Evolutionary conservation across 129 eudicot genomes (phyloP).

Genomic region (Tagetes erecta): DNA sequence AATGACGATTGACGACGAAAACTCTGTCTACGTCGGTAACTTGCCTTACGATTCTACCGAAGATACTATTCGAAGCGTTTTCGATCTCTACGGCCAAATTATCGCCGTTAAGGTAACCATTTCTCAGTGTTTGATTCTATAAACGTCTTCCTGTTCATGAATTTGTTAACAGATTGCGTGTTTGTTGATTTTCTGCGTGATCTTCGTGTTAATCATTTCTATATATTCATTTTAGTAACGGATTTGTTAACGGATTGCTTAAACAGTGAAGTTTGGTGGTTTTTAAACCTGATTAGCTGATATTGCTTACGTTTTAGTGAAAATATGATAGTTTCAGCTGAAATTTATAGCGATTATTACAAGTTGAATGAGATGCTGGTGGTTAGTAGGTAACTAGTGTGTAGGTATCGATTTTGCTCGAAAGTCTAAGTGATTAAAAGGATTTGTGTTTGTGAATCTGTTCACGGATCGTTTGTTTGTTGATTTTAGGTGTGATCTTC

Average conservation of each 20-base stretch:
- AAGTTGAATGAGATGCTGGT: neutral
- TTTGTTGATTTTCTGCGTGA: too few relatives aligned
- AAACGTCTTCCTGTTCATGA: neutral
- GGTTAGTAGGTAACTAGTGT: neutral
- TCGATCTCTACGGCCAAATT: conserved; percentile 65
- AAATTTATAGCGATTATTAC: neutral
- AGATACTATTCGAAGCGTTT: conserved; percentile 55
- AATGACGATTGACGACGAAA: conserved; percentile 88
- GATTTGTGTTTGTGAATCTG: neutral
- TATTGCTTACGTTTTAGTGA: neutral
- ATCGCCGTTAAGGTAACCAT: conserved; percentile 68
- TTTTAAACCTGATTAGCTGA: neutral
- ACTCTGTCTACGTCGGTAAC: conserved; percentile 88
- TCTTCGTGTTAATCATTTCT: too few relatives aligned
- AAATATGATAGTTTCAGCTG: neutral
- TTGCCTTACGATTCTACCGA: conserved; percentile 77
- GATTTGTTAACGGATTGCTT: too few relatives aligned
- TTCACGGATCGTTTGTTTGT: neutral
- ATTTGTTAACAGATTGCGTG: conserved; percentile 2
- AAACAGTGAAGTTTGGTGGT: too few relatives aligned
- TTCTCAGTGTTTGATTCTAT: neutral
- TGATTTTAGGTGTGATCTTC: neutral
- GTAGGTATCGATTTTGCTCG: neutral
- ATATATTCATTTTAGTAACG: too few relatives aligned
- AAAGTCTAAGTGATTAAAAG: too few relatives aligned